These are phyloP conservation scores for Dichotomopilus funicola DNA, from an alignment of 2,329 filamentous ascomycete genomes.

Conservation along the genomic window DNA sequence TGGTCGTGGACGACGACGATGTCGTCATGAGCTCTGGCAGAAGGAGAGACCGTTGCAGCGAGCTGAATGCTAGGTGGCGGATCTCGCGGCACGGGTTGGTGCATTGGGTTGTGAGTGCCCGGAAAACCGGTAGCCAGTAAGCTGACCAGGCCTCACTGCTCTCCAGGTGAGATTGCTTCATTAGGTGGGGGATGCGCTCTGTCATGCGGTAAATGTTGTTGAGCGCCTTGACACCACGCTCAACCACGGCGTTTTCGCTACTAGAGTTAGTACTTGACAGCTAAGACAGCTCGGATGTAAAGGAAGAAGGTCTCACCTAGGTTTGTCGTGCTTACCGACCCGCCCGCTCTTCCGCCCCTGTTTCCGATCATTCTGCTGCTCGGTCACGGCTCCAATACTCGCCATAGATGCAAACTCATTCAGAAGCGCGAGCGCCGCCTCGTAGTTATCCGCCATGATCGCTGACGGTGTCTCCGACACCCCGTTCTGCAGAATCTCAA, in stretches of 20 bases:
- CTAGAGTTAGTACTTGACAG: conserved; percentile 14
- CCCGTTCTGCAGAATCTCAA: conserved; percentile 77
- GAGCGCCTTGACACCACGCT: conserved; percentile 73
- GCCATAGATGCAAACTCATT: conserved; percentile 86
- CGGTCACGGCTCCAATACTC: conserved; percentile 61
- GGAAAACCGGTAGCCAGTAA: conserved; percentile 95
- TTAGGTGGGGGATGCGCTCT: conserved; percentile 72
- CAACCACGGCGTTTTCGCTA: conserved; percentile 65
- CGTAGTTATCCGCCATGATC: conserved; percentile 93
- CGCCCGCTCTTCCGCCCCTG: conserved; percentile 27
- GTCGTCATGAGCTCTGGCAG: conserved; percentile 77
- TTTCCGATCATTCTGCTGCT: conserved; percentile 58
- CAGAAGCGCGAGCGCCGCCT: conserved; percentile 73
- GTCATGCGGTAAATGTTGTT: conserved; percentile 77
- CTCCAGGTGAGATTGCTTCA: conserved; percentile 89
- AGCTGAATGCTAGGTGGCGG: conserved; percentile 78
- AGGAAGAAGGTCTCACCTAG: conserved; percentile 43
- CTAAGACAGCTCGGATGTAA: neutral
- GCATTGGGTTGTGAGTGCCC: conserved; percentile 81
- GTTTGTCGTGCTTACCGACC: conserved; percentile 45
- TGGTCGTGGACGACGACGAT: too few species aligned
- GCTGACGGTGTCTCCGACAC: conserved; percentile 68
- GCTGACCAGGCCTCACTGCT: conserved; percentile 89
- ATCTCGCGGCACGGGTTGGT: conserved; percentile 93
- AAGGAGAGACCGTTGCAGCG: conserved; percentile 76